These are phyloP conservation scores for Eragrostis curvula DNA, from an alignment of 176 grass and related monocot genomes.

Conservation along the genomic window DNA sequence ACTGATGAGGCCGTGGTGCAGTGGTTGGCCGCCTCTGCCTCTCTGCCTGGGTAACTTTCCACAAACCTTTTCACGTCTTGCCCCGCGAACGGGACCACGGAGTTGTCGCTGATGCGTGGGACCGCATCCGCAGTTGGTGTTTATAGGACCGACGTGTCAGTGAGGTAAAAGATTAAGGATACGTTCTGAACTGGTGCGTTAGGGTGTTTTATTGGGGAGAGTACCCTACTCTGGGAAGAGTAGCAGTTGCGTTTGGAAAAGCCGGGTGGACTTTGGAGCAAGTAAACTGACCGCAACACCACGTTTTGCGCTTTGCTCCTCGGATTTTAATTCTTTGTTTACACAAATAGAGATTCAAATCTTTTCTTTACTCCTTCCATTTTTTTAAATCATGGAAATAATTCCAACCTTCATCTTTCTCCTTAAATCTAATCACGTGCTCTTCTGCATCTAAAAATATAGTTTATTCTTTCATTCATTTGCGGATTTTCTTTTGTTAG, in stretches of 20 bases:
- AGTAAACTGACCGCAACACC: conserved; percentile 39
- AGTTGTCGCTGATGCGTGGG: background rate
- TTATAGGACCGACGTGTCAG: background rate
- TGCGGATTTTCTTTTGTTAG: too few species aligned
- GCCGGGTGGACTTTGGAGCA: conserved; percentile 50
- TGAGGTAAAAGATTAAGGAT: too few species aligned
- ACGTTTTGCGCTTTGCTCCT: background rate
- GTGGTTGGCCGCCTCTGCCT: conserved; percentile 30
- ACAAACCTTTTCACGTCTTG: background rate
- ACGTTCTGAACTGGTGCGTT: fast-evolving
- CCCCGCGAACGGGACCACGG: fast-evolving
- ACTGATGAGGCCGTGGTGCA: conserved; percentile 41
- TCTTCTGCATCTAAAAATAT: too few species aligned
- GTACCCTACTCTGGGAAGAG: background rate
- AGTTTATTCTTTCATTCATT: too few species aligned
- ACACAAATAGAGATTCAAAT: too few species aligned
- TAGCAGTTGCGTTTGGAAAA: conserved; percentile 28
- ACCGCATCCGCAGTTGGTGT: fast-evolving
- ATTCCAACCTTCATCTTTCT: too few species aligned
- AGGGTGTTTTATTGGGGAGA: background rate
- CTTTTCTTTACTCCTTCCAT: too few species aligned
- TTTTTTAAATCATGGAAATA: too few species aligned
- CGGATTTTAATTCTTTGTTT: fast-evolving
- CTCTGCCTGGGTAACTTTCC: conserved; percentile 34
- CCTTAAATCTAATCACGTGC: too few species aligned